Base-by-base conservation (phyloP, 2,329 filamentous ascomycete species). In the Cryphonectria radicalis region DNA sequence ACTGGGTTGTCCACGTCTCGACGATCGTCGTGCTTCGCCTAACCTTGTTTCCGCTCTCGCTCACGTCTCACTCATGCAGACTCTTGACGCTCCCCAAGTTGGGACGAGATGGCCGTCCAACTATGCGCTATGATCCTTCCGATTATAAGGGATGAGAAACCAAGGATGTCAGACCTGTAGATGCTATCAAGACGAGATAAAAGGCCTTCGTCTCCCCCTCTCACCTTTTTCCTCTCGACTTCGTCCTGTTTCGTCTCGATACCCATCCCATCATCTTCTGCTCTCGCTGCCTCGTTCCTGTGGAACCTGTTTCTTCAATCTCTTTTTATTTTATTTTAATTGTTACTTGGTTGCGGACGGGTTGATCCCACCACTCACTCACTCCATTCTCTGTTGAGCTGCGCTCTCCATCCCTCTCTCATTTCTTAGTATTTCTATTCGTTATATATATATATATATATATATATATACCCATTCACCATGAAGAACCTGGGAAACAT, bases 401-500 rank as follows among this genome's bases (percentile, higher is more conserved):
- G 71, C 57, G 71, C 71, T 72, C 71, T 65, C 35, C 60, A 19
- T 66, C 59, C 57, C 62, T 68, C 11, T n/a, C 46, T 50, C 6
- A 3, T 43, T 19, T 19, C 42, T 19, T 19, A 46, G 43, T 22
- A 46, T 64, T 57, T 37, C 42, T 53, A 63, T 37, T 57, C 63
- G 28, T 70, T 73, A 67, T 73, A 13, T 73, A 68, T 73, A n/a
- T 22, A 7, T 50, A 50, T 50, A 50, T 28, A 28, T 28, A 40
- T 72, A 69, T 73, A 50, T 22, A 22, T n/a, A 50, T 50, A 50
- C 17, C 46, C 46, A n/a, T 7, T 74, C 79, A 82, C 75, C 71
- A 83, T 82, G 81, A 83, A 82, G 78, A 80, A 79, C 76, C 77
- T 82, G 74, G 78, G 77, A 74, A 76, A 79, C 72, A 77, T 82